Evolutionary conservation across 2,329 filamentous ascomycete species (phyloP).

Genomic region (Ophiocordyceps camponoti-leonardi): DNA sequence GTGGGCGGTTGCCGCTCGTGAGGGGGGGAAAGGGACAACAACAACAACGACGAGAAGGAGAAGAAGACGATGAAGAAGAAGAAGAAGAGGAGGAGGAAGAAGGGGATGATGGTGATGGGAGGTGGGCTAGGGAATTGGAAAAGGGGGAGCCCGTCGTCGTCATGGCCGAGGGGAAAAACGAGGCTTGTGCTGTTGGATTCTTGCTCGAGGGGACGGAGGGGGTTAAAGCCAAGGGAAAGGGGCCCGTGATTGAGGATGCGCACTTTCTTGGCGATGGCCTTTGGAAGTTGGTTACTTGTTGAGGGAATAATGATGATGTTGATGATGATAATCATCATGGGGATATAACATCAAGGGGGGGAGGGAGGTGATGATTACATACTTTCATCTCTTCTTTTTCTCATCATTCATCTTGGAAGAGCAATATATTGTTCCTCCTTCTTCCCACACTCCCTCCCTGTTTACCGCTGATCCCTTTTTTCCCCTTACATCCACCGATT

Average conservation of each 20-base stretch:
- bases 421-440: not conserved
- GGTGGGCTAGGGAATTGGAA: slow-evolving; percentile 50
- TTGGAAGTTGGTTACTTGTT: slow-evolving; percentile 54
- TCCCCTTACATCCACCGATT: too few species aligned
- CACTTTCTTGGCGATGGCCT: slow-evolving; percentile 91
- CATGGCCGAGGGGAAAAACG: slow-evolving; percentile 81
- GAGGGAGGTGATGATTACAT: too few species aligned
- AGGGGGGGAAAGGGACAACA: too few species aligned
- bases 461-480: not conserved
- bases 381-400: too few species aligned
- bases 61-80: slow-evolving; percentile 16
- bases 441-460: not conserved
- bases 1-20: slow-evolving; percentile 57
- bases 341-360: too few species aligned
- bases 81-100: slow-evolving; percentile 19
- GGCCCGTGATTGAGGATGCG: slow-evolving; percentile 79
- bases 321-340: too few species aligned
- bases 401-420: too few species aligned
- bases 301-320: slow-evolving; percentile 1
- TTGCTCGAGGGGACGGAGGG: slow-evolving; percentile 75
- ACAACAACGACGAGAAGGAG: too few species aligned
- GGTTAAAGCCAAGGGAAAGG: slow-evolving; percentile 88
- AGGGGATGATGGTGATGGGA: slow-evolving; percentile 29
- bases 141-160: slow-evolving; percentile 77
- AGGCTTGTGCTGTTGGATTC: slow-evolving; percentile 75